These are phyloP conservation scores for Trichophyton equinum DNA, from an alignment of 2,329 filamentous ascomycete species.

Conservation along the genomic window DNA sequence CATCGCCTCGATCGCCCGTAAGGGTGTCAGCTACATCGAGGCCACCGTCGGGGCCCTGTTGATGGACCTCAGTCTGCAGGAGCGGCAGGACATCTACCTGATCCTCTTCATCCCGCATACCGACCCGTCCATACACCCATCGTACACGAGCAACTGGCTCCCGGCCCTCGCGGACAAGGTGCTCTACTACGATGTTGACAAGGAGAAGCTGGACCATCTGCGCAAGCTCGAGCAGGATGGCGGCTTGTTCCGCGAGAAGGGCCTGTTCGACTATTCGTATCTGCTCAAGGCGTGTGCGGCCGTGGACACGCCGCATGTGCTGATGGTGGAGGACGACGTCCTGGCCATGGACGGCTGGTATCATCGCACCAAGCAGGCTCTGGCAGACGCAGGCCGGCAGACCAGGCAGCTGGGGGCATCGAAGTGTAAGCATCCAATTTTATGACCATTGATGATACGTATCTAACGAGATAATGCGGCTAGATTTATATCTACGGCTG, in stretches of 20 bases:
- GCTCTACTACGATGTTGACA: constrained; percentile 28
- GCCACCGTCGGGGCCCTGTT: constrained; percentile 34
- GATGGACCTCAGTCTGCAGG: constrained; percentile 29
- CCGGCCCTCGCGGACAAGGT: constrained; percentile 30
- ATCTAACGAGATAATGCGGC: not conserved
- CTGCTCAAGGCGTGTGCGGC: constrained; percentile 31
- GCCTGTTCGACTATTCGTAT: constrained; percentile 34
- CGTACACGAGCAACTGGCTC: constrained; percentile 33
- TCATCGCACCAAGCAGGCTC: constrained; percentile 27
- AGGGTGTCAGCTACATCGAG: constrained; percentile 30
- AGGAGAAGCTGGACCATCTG: constrained; percentile 25
- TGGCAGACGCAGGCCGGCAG: constrained; percentile 24
- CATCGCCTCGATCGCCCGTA: constrained; percentile 31
- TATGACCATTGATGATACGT: not conserved
- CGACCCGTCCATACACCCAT: constrained; percentile 30
- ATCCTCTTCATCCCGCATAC: constrained; percentile 36
- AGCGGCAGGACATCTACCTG: constrained; percentile 32
- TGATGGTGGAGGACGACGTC: constrained; percentile 38
- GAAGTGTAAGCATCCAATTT: constrained; percentile 14
- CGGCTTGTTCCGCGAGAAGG: constrained; percentile 27
- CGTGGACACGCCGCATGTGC: constrained; percentile 29
- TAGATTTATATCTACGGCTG: constrained; percentile 8
- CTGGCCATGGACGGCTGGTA: constrained; percentile 39
- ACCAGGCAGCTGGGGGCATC: constrained; percentile 17
- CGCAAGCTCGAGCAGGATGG: constrained; percentile 23